These are phyloP conservation scores for Phaseolus coccineus DNA, from an alignment of 331 rosid species.

Conservation along the genomic window DNA sequence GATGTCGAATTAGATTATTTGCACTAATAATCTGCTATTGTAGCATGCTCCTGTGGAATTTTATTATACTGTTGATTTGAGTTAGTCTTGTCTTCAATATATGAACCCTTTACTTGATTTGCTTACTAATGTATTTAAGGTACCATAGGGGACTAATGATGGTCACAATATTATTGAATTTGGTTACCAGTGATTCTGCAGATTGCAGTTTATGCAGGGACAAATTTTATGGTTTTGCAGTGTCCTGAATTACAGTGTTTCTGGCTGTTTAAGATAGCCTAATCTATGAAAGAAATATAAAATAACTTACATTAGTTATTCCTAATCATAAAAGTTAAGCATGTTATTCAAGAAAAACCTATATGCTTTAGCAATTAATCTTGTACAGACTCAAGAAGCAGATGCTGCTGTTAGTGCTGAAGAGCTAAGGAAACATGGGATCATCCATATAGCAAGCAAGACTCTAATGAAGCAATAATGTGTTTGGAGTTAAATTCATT, in stretches of 20 bases:
- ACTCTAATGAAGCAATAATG: slow-evolving; percentile 83
- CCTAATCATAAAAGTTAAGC: slow-evolving; percentile 60
- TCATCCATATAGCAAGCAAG: slow-evolving; percentile 93
- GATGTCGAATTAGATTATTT: not conserved
- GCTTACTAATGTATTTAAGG: not conserved
- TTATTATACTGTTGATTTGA: not conserved
- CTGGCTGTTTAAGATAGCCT: too few relatives aligned
- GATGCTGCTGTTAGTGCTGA: slow-evolving; percentile 98
- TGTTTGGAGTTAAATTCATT: too few relatives aligned
- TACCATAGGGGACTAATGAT: not conserved
- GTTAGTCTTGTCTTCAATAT: not conserved
- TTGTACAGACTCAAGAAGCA: slow-evolving; percentile 97
- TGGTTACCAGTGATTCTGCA: not conserved
- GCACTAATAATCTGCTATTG: not conserved
- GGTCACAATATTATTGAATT: not conserved
- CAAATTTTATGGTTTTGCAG: not conserved
- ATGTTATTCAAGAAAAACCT: slow-evolving; percentile 95
- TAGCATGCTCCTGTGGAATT: not conserved
- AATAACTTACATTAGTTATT: too few relatives aligned
- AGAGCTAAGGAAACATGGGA: slow-evolving; percentile 92
- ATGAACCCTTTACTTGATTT: not conserved
- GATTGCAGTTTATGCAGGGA: not conserved
- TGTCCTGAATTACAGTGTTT: not conserved
- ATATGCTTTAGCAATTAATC: slow-evolving; percentile 88
- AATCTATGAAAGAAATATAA: too few relatives aligned